Evolutionary conservation across 2,329 filamentous ascomycete genomes (phyloP), one percentile per base, ranked within the genome.

Genomic region (Penicillium brasilianum): DNA sequence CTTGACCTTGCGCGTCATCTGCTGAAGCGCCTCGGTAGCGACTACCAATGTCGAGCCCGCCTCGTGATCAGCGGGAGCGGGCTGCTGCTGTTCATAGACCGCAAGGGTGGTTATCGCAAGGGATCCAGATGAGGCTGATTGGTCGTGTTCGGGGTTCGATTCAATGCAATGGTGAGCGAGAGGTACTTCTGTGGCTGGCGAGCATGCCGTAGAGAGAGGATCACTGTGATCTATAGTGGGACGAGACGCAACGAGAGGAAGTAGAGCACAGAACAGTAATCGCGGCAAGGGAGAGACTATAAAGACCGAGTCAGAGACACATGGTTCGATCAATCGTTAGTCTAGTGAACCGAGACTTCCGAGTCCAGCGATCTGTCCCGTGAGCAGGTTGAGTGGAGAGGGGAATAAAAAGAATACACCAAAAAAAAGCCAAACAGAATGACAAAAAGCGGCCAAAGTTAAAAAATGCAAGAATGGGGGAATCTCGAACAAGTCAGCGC

Each of bases 1-100:
- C 54, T 75, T 78, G 30, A 75, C 72, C 64, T 75, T 78, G 59
- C 73, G 72, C 63, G 73, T 71, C 79, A 80, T 81, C 74, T 76
- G 76, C 70, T 73, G 69, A 39, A 66, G 63, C 49, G 63, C 65
- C 64, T 63, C 61, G 61, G 57, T 52, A 63, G 57, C 63, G 54
- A 67, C 57, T 59, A 61, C 60, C 62, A 61, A 18, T 50, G 55
- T 36, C 20, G 66, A 49, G 53, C 39, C 25, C 14, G 55, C 49
- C 53, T 52, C 32, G 34, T 5, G 51, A 50, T 53, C 46, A 34
- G 53, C 49, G 7, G 22, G 30, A 49, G 46, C 32, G 10, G 22
- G 18, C 37, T 43, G 50, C 14, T 66, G 18, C 37, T 43, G 50
- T 13, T 66, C 66, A 64, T 62, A 62, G 54, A 67, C 59, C 49